Base-by-base conservation (phyloP, 306 rosid species). In the Cucurbita moschata region DNA sequence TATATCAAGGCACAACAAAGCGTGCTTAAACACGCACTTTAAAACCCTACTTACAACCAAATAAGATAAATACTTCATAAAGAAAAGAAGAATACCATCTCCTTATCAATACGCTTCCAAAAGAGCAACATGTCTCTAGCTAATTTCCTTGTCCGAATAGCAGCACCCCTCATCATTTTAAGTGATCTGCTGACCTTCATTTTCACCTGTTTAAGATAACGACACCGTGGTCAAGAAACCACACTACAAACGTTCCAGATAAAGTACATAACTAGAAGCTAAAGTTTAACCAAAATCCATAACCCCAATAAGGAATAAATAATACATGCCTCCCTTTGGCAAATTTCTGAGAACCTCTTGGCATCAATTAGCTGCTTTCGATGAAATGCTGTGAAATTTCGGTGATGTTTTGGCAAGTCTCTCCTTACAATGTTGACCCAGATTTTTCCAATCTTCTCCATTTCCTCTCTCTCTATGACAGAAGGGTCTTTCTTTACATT, bases 31-130 rank as follows among this genome's bases (percentile, higher is more conserved):
- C 9, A 64, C 74, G 8, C 58, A 2, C 50, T 30, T 49, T 47
- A 51, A 49, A 70, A 23, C 56, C 56, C 18, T 46, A 11, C 40
- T 47, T 68, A 19, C 42, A 47, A 68, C 42, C 21, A 68, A 68
- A 26, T 26, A 49, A 23, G 44, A 70, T 49, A 23, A 50, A 26
- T 46, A 12, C 16, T 76, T 74, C 30, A 62, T 35, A 16, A 66
- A 77, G 76, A 77, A 78, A 55, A 44, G 55, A 78, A 77, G 69
- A 57, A 52, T 86, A 95, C 99, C 97, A 89, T 91, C 84, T 95
- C 99, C 80, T 89, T 95, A 60, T 91, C 99, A 68, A 91, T 87
- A 86, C 97, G 85, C 78, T 95, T 95, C 97, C 97, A 95, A 83
- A 85, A 85, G 18, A 95, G 88, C 75, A 91, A 75, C 91, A 91